Evolutionary conservation across 192 early-diverging fungal genomes (phyloP).

Genomic region (Funneliformis geosporum): DNA sequence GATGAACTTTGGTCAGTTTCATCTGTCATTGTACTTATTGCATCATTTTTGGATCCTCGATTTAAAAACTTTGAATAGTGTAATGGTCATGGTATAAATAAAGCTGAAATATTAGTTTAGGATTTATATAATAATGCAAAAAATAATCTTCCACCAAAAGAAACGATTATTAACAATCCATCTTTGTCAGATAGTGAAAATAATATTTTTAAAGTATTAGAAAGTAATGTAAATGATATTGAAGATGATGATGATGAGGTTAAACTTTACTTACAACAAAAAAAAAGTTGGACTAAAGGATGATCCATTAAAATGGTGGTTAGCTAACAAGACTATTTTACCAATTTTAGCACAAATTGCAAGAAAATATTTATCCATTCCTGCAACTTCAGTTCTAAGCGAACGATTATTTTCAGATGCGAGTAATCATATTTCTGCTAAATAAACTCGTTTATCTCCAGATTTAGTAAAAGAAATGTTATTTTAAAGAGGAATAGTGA

Average conservation of each 20-base stretch:
- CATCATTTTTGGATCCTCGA: neutral
- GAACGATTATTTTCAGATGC: conserved; percentile 6
- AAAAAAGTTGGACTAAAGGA: neutral
- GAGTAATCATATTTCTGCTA: neutral
- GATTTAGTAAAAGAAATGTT: neutral
- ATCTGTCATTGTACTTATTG: neutral
- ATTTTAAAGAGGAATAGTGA: neutral
- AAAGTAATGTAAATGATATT: neutral
- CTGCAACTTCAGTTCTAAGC: neutral
- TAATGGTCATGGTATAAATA: neutral
- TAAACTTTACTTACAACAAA: neutral
- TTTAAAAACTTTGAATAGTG: neutral
- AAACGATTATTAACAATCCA: neutral
- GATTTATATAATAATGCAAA: neutral
- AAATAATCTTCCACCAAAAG: no score
- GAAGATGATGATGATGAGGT: neutral
- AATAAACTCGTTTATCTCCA: neutral
- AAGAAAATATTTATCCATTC: neutral
- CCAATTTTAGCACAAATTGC: neutral
- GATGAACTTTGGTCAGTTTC: neutral
- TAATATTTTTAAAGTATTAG: neutral
- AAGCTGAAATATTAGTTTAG: neutral
- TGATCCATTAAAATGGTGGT: neutral
- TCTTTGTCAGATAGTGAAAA: neutral
- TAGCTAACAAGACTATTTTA: neutral